phyloP scores from a whole-genome alignment of 768 basidiomycete genomes.

The Lentinula sp. region DNA sequence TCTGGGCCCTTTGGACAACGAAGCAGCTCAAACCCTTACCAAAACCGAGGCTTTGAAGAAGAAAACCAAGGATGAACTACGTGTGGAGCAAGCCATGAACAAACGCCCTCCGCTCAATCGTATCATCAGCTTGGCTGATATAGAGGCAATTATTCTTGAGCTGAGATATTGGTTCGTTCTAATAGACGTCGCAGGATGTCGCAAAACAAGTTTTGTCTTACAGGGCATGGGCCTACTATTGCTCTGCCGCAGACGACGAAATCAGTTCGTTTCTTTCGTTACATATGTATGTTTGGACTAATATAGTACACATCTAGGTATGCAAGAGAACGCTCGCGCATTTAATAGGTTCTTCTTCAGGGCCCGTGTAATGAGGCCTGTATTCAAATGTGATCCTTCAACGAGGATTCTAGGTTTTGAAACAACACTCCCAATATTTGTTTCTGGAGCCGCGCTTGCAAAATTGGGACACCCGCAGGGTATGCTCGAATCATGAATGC shows the following conservation, averaged over 20 bases:
- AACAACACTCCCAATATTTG: slow-evolving; percentile 75
- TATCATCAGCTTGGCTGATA: slow-evolving; percentile 73
- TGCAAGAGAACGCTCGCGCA: slow-evolving; percentile 71
- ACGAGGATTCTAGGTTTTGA: slow-evolving; percentile 69
- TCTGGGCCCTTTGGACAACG: slow-evolving; percentile 56
- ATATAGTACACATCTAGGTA: slow-evolving; percentile 13
- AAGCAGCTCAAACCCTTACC: slow-evolving; percentile 32
- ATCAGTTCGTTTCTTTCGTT: slow-evolving; percentile 43
- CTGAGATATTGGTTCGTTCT: background rate
- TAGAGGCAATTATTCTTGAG: slow-evolving; percentile 53
- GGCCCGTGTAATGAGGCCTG: slow-evolving; percentile 70
- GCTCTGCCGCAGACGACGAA: slow-evolving; percentile 83
- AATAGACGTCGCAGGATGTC: slow-evolving; percentile 39
- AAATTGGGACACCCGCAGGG: slow-evolving; percentile 74
- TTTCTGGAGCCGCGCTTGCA: slow-evolving; percentile 77
- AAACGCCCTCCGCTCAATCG: slow-evolving; percentile 60
- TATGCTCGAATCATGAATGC: background rate
- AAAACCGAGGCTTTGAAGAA: slow-evolving; percentile 31
- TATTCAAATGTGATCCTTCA: slow-evolving; percentile 60
- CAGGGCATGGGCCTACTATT: slow-evolving; percentile 80
- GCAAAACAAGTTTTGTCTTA: slow-evolving; percentile 68
- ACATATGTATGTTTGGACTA: slow-evolving; percentile 2
- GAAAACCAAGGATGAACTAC: slow-evolving; percentile 65
- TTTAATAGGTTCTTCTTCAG: slow-evolving; percentile 84
- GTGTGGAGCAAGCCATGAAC: slow-evolving; percentile 55